Percentiles rank a stretch among this genome's conserved stretches.
These are phyloP conservation scores for Globomyces pollinis-pini DNA, from an alignment of 192 early-diverging fungal genomes.

Conservation along the genomic window DNA sequence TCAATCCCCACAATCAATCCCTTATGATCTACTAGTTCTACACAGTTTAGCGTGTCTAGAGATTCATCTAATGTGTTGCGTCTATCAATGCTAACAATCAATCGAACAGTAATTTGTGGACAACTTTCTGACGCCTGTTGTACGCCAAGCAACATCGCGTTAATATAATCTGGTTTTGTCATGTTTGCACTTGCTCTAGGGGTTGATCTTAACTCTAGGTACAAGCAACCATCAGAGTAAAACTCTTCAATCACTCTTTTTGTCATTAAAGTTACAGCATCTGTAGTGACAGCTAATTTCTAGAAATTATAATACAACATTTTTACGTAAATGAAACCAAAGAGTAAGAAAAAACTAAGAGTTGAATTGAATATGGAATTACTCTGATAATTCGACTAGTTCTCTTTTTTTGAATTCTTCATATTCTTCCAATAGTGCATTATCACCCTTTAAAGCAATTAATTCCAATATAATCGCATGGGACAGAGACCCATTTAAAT, in stretches of 20 bases:
- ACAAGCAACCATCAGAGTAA: conserved; percentile 41
- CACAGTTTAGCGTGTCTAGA: conserved; percentile 43
- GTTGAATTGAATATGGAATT: too few relatives aligned
- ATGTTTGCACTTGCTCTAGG: conserved; percentile 39
- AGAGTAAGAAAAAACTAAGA: too few relatives aligned
- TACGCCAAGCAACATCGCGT: conserved; percentile 26
- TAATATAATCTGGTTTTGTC: conserved; percentile 43
- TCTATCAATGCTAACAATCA: conserved; percentile 52
- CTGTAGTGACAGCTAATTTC: too few relatives aligned
- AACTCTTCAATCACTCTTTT: conserved; percentile 41
- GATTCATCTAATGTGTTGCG: conserved; percentile 34
- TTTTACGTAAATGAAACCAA: too few relatives aligned
- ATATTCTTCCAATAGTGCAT: background rate
- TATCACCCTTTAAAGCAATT: conserved; percentile 19
- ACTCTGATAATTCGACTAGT: too few relatives aligned
- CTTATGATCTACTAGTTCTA: conserved; percentile 21
- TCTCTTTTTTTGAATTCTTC: too few relatives aligned
- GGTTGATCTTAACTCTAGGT: conserved; percentile 52
- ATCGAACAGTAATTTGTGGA: conserved; percentile 27
- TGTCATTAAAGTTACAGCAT: too few relatives aligned
- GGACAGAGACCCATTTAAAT: conserved; percentile 50
- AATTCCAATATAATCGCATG: conserved; percentile 29
- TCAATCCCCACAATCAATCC: conserved; percentile 50
- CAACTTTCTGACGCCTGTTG: conserved; percentile 4
- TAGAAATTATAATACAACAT: too few relatives aligned